phyloP scores from a whole-genome alignment of 83 land plant species.

The Picea mariana region DNA sequence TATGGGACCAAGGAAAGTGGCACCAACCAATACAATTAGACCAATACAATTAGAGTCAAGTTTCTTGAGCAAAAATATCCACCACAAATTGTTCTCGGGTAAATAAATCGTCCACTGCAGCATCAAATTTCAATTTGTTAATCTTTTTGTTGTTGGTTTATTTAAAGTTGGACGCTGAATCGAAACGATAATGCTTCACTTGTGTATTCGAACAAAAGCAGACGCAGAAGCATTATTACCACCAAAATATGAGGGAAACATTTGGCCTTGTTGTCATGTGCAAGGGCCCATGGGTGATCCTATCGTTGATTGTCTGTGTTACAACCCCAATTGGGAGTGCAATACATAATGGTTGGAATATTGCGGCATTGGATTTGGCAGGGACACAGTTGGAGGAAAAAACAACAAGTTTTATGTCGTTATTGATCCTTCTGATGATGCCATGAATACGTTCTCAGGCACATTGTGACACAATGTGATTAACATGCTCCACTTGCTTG shows the following conservation, averaged over 20 bases:
- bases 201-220: not conserved
- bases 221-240: not conserved
- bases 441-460: constrained; percentile 39
- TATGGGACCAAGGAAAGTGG: no score
- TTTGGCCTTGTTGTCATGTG: constrained; percentile 22
- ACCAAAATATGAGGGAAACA: no score
- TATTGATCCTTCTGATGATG: not conserved
- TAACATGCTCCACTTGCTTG: no score
- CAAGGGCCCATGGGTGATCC: constrained; percentile 33
- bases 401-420: constrained; percentile 51
- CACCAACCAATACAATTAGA: no score
- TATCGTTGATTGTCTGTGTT: constrained; percentile 31
- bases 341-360: constrained; percentile 34
- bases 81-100: no score
- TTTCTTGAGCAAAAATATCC: no score
- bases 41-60: no score
- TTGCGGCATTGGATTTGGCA: constrained; percentile 57
- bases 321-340: constrained; percentile 8
- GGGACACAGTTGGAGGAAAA: constrained; percentile 52
- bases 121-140: no score
- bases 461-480: not conserved
- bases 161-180: no score
- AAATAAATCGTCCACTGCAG: no score
- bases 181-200: not conserved
- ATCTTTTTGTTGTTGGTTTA: no score